Base-by-base conservation (phyloP, 192 early-diverging fungal species). In the Powellomyces hirtus region DNA sequence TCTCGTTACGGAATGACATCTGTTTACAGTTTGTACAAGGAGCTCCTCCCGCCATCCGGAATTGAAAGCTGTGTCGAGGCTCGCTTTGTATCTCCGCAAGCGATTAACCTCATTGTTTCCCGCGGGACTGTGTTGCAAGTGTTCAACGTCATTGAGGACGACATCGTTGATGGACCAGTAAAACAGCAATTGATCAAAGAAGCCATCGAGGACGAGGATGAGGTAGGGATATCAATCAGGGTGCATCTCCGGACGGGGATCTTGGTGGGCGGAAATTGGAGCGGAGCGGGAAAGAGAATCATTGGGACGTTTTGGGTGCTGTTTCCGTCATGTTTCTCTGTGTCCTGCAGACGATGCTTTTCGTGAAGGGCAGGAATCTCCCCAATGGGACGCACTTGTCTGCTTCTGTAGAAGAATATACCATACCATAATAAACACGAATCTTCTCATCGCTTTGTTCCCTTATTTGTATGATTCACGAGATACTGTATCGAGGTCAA, bases 31-130 rank as follows among this genome's bases (percentile, higher is more conserved):
- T 45, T 72, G 36, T 59, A 66, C 56, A 72, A 66, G 56, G 62
- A 64, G 36, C 29, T 72, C 2, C 26, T 65, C 24, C 63, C 69
- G 18, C 64, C 89, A 10, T 81, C 85, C 49, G 80, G 78, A 1
- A 81, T 90, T 26, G 88, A 91, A 63, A 72, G 78, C 55, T 78
- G 80, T 42, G 84, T 83, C 60, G 76, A 77, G 50, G 85, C 83
- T 20, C 74, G 79, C 26, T 90, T 92, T 73, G 87, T 86, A 14
- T 64, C 77, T 2, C 81, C 88, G 0, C 71, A 79, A 27, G 76
- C 77, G 5, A 66, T 73, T 7, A 92, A 92, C 75, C 50, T 92
- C 14, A 77, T 89, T 50, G 86, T 92, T 10, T 81, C 87, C 31
- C 84, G 83, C 38, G 75, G 77, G 18, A 79, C 78, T n/a, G 64